These are phyloP conservation scores for Gossypium australe DNA, from an alignment of 345 rosid species.

Conservation along the genomic window DNA sequence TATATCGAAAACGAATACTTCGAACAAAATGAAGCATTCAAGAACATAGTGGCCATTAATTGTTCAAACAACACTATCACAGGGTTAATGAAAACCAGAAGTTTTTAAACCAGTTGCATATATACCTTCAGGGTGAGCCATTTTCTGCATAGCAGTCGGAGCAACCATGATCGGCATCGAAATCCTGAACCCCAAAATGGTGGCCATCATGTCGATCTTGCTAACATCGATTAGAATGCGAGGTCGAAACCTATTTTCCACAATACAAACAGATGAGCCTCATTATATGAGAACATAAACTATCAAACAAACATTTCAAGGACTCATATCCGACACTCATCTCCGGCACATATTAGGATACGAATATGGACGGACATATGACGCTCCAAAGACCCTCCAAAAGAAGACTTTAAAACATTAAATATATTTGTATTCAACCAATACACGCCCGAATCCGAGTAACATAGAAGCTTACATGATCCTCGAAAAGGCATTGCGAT, in stretches of 20 bases:
- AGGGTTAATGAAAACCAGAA: neutral
- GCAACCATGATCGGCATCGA: constrained; percentile 98
- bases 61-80: neutral
- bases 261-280: neutral
- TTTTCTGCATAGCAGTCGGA: constrained; percentile 91
- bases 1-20: no score
- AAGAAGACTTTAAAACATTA: neutral
- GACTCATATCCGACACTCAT: no score
- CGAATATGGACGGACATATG: neutral
- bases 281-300: neutral
- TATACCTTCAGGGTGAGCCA: constrained; percentile 91
- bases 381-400: neutral
- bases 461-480: constrained; percentile 49
- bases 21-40: no score
- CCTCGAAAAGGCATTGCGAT: constrained; percentile 81
- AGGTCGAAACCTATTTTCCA: constrained; percentile 65
- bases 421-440: neutral
- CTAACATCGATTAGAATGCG: constrained; percentile 22
- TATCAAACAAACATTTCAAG: neutral
- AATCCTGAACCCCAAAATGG: constrained; percentile 71
- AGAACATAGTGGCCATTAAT: neutral
- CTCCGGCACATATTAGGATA: no score
- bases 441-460: neutral
- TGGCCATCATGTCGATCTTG: constrained; percentile 66
- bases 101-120: neutral